These are phyloP conservation scores for Raphidocelis subcapitata DNA, from an alignment of 139 green algal species.

Conservation along the genomic window DNA sequence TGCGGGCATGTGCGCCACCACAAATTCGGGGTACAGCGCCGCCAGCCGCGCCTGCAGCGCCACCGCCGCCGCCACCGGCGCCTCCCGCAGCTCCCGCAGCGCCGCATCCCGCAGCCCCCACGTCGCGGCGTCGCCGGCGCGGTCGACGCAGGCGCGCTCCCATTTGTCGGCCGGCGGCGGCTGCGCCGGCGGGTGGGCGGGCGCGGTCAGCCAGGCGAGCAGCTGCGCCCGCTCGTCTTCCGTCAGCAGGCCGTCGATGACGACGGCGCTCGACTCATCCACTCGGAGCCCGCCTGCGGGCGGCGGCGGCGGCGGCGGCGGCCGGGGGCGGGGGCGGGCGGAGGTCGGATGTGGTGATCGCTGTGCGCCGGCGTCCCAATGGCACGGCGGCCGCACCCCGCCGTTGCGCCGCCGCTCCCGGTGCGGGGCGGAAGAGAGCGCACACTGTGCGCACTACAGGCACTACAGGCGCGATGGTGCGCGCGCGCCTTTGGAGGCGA, in stretches of 20 bases:
- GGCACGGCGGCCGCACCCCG: no score
- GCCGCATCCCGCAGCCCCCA: slow-evolving; percentile 33
- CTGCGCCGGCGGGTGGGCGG: slow-evolving; percentile 30
- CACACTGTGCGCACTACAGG: no score
- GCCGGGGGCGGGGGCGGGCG: not conserved
- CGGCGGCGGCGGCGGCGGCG: not conserved
- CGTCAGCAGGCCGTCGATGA: slow-evolving; percentile 37
- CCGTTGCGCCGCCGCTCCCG: no score
- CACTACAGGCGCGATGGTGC: no score
- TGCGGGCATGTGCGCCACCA: slow-evolving; percentile 32
- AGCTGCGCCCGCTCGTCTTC: slow-evolving; percentile 31
- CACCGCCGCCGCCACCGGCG: slow-evolving; percentile 26
- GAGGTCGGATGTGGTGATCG: not conserved
- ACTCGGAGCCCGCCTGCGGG: slow-evolving; percentile 16
- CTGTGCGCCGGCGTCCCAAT: no score
- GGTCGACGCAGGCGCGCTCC: slow-evolving; percentile 42
- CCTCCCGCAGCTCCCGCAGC: slow-evolving; percentile 6
- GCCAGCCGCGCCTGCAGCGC: slow-evolving; percentile 35
- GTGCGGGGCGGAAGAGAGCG: no score
- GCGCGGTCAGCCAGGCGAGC: slow-evolving; percentile 36
- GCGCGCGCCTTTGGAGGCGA: not conserved
- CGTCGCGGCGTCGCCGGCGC: slow-evolving; percentile 28
- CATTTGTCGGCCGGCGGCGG: slow-evolving; percentile 38
- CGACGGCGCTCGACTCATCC: slow-evolving; percentile 34
- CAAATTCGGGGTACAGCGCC: slow-evolving; percentile 37